Evolutionary conservation across 495 filamentous ascomycete genomes (phyloP), one percentile per base, ranked within the genome.

Genomic region (Trichoderma orchidacearum): DNA sequence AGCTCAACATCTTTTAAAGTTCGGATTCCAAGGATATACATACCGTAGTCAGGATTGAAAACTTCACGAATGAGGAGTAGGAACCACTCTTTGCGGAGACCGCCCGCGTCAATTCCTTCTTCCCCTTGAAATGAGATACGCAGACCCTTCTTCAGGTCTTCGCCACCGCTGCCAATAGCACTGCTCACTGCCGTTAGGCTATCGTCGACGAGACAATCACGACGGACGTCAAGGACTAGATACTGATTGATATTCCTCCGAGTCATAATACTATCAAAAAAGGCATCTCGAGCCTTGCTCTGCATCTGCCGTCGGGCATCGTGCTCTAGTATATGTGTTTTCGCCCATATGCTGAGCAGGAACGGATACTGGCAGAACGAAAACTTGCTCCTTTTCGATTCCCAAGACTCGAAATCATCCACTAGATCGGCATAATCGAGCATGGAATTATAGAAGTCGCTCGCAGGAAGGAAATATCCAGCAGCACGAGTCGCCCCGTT

Each of bases 11-110:
- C 30, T 15, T 27, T 32, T 11, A 23, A 2, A 13, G 21, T 9
- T 34, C 6, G 7, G 6, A 32, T 6, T 1, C n/a, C 28, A 15
- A 1, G 12, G n/a, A 36, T 1, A 25, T 51, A 72, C 84, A 63
- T 76, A 91, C 90, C 90, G 69, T 95, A 85, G 62, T 90, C 82
- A 13, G 89, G 90, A 63, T 95, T 90, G 68, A 96, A 96, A 27
- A 97, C 81, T 63, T 97, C 91, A 58, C 92, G 77, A 17, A 95
- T 87, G 17, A 97, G 80, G 53, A 96, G 76, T 32, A 96, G 72
- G 63, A 97, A 97, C 92, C 92, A 97, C 69, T 97, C 91, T 66
- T 97, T 97, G 51, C 90, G 81, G 30, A 95, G 76, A 4, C 91
- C 91, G 28, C 91, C 91, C 8, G 88, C 92, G 72, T 97, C 91